These are phyloP conservation scores for Aspergillus egyptiacus DNA, from an alignment of 495 filamentous ascomycete species.

Conservation along the genomic window DNA sequence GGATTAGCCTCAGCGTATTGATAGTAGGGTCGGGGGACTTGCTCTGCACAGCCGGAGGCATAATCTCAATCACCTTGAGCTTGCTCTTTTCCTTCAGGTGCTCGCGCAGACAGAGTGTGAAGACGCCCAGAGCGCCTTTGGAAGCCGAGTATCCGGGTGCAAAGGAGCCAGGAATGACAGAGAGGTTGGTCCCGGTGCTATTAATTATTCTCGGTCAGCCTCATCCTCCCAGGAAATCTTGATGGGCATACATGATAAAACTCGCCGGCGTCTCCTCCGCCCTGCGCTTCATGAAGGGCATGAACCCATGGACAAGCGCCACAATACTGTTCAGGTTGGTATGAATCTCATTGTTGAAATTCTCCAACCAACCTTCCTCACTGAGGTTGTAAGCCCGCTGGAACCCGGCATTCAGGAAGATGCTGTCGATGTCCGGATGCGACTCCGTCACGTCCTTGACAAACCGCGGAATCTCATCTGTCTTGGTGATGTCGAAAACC, in stretches of 20 bases:
- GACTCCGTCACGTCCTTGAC: slow-evolving; percentile 46
- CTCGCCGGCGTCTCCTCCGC: slow-evolving; percentile 30
- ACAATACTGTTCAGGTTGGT: slow-evolving; percentile 62
- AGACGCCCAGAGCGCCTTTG: slow-evolving; percentile 42
- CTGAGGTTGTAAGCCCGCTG: slow-evolving; percentile 50
- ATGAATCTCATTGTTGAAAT: slow-evolving; percentile 46
- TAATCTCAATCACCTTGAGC: slow-evolving; percentile 57
- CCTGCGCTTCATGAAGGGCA: slow-evolving; percentile 52
- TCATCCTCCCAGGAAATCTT: not conserved
- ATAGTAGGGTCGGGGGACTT: slow-evolving; percentile 4
- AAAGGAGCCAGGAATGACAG: slow-evolving; percentile 34
- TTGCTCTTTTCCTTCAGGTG: slow-evolving; percentile 46
- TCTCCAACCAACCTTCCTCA: slow-evolving; percentile 39
- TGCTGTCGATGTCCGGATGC: slow-evolving; percentile 45
- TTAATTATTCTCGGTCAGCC: slow-evolving; percentile 1
- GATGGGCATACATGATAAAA: slow-evolving; percentile 26
- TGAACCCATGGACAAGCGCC: slow-evolving; percentile 52
- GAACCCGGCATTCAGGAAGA: slow-evolving; percentile 37
- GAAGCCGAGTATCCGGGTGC: slow-evolving; percentile 39
- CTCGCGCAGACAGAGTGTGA: slow-evolving; percentile 50
- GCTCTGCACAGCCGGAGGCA: slow-evolving; percentile 63
- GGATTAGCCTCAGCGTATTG: not conserved
- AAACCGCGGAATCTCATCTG: slow-evolving; percentile 51
- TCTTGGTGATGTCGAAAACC: slow-evolving; percentile 57
- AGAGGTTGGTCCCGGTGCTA: slow-evolving; percentile 37